These are phyloP conservation scores for Phytophthora brassicae DNA, from an alignment of 352 stramenopile species.

Conservation along the genomic window DNA sequence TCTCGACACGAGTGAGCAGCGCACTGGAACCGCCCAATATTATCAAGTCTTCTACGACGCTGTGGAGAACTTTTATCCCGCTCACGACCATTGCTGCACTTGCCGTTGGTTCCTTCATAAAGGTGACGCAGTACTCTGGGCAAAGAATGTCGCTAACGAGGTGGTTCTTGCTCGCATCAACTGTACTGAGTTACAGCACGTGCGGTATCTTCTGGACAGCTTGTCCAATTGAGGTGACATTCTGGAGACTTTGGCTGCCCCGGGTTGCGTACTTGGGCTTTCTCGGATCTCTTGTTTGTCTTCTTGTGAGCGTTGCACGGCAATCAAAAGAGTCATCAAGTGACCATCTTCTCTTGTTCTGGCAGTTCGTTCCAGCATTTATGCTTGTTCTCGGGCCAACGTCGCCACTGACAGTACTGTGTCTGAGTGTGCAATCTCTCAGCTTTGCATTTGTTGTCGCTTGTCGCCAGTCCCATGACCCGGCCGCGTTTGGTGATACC, in stretches of 20 bases:
- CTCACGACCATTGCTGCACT: constrained; percentile 27
- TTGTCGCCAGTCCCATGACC: constrained; percentile 11
- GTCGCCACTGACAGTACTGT: constrained; percentile 58
- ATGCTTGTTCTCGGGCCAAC: constrained; percentile 68
- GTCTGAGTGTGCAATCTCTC: constrained; percentile 40
- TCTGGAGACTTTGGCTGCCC: constrained; percentile 62
- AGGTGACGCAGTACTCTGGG: constrained; percentile 11
- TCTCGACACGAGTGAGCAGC: constrained; percentile 42
- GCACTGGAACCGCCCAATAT: constrained; percentile 67
- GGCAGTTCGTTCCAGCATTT: constrained; percentile 48
- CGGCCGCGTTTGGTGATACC: constrained; percentile 1
- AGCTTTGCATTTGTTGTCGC: constrained; percentile 47
- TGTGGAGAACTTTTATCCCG: constrained; percentile 42
- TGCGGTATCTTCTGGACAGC: constrained; percentile 56
- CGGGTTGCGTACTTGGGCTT: constrained; percentile 54
- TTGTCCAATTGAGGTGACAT: constrained; percentile 33
- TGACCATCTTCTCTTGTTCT: constrained; percentile 38
- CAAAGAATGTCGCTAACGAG: constrained; percentile 14
- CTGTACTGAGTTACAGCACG: constrained; percentile 27
- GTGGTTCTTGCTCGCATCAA: constrained; percentile 22
- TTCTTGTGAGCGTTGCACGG: constrained; percentile 14
- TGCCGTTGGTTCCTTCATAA: constrained; percentile 15
- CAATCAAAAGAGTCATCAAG: constrained; percentile 1
- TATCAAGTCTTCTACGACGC: constrained; percentile 50
- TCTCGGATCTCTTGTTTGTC: constrained; percentile 16